A percentile compares a stretch with the other conserved stretches of the same genome.
phyloP scores from a whole-genome alignment of 768 basidiomycete species.

The Psilocybe tampanensis region DNA sequence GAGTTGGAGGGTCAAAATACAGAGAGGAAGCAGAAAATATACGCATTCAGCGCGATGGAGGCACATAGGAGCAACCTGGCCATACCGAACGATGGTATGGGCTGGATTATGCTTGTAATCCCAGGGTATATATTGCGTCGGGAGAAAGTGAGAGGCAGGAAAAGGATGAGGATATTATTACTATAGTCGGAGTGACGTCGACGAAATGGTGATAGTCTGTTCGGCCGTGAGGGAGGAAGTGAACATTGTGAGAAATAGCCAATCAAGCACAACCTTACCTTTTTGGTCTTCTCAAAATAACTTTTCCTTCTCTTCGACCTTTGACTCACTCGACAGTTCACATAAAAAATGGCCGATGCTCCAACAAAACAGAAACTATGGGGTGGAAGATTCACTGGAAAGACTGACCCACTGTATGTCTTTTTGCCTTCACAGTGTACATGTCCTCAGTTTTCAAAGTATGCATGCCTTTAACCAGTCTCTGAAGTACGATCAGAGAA shows the following conservation, averaged over 20 bases:
- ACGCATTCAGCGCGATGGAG: conserved; percentile 70
- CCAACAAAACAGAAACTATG: conserved; percentile 74
- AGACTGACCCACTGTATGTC: conserved; percentile 83
- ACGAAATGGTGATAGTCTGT: neutral
- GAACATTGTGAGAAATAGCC: neutral
- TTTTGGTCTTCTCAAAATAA: neutral
- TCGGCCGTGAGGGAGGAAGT: neutral
- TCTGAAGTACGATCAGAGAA: conserved; percentile 89
- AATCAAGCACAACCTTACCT: neutral
- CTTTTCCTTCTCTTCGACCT: neutral
- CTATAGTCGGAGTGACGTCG: too few relatives aligned
- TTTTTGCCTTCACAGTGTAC: conserved; percentile 1
- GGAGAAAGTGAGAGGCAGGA: neutral
- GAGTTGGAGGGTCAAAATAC: neutral
- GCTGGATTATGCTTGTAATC: too few relatives aligned
- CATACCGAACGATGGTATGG: too few relatives aligned
- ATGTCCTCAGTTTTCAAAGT: conserved; percentile 40
- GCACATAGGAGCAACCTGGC: conserved; percentile 37
- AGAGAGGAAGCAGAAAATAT: conserved; percentile 26
- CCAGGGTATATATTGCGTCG: too few relatives aligned
- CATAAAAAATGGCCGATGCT: conserved; percentile 34
- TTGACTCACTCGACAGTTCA: neutral
- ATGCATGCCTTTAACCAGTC: conserved; percentile 99
- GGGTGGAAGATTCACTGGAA: conserved; percentile 89
- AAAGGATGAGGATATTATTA: too few relatives aligned